A percentile compares a stretch with the other conserved stretches of the same genome.
Conservation (phyloP, 345 rosid genomes). For the Melastoma malabathricum region DNA sequence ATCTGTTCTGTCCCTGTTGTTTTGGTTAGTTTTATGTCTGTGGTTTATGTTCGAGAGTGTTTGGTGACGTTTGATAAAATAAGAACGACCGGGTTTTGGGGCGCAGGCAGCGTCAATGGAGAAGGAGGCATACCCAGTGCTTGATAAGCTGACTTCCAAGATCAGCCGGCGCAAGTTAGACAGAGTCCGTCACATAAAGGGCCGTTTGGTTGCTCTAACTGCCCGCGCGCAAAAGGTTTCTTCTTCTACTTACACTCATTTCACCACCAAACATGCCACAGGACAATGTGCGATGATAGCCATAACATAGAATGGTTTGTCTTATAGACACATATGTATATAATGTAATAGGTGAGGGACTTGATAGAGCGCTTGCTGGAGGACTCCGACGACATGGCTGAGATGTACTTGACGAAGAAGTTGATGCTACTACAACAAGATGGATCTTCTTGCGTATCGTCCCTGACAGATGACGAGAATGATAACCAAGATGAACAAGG, state of each 20-base stretch:
- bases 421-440: not conserved
- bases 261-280: too few relatives aligned
- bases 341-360: conserved; percentile 27
- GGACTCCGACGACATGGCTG: conserved; percentile 34
- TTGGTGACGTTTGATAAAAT: too few relatives aligned
- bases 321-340: too few relatives aligned
- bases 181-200: conserved; percentile 52
- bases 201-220: conserved; percentile 48
- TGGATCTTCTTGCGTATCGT: not conserved
- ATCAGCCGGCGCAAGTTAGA: conserved; percentile 53
- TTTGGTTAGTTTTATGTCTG: too few relatives aligned
- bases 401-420: conserved; percentile 30
- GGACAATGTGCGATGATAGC: too few relatives aligned
- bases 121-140: conserved; percentile 52
- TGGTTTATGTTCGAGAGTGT: too few relatives aligned
- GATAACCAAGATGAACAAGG: not conserved
- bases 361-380: conserved; percentile 35
- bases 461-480: not conserved
- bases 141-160: conserved; percentile 57
- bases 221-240: conserved; percentile 61
- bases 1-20: too few relatives aligned
- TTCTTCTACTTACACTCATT: not conserved
- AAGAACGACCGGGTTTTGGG: too few relatives aligned
- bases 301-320: too few relatives aligned
- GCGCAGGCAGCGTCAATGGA: conserved; percentile 45